Base-by-base conservation (phyloP, 441 rosid species). In the Gossypium davidsonii region DNA sequence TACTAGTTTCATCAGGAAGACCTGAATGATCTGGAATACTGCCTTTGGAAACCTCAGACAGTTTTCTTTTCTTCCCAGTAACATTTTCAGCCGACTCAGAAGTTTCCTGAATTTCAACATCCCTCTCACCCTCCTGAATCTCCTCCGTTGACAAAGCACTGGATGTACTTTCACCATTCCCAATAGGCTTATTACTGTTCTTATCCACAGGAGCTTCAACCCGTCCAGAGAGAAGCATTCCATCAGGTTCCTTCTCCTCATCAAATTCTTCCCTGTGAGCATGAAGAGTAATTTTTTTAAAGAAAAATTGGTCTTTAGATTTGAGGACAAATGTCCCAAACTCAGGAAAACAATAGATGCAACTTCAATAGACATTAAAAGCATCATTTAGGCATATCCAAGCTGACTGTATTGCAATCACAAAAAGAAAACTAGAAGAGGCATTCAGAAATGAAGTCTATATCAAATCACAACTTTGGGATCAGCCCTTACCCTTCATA, bases 191-290 rank as follows among this genome's bases (percentile, higher is more conserved):
- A 39, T 80, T 78, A 20, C 79, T 86, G 3, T 87, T 87, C 73
- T 84, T 87, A 51, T 78, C 83, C 1, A 79, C 86, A 56, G 88
- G 83, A 81, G 87, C 73, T 78, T 84, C 90, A 61, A 86, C 83
- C 98, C 97, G 90, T 82, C 99, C 98, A 56, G 82, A 86, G 57
- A 91, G 95, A 72, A 91, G 85, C 98, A 95, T 91, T 77, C 91
- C 96, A 79, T 95, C 98, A 1, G 98, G 96, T 83, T 93, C 99
- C 76, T 88, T 93, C 83, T 95, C 99, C 81, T 91, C 95, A 4
- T 95, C 96, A 74, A 95, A 95, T 70, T 88, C 92, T 68, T 91
- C 97, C 85, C 99, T 95, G 90, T 17, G 14, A 77, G 37, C 73
- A 48, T 51, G 17, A 42, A 62, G n/a, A 5, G 6, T 10, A 48